phyloP scores from a whole-genome alignment of 1,284 basidiomycete genomes.

The Lentinula novae-zelandiae region DNA sequence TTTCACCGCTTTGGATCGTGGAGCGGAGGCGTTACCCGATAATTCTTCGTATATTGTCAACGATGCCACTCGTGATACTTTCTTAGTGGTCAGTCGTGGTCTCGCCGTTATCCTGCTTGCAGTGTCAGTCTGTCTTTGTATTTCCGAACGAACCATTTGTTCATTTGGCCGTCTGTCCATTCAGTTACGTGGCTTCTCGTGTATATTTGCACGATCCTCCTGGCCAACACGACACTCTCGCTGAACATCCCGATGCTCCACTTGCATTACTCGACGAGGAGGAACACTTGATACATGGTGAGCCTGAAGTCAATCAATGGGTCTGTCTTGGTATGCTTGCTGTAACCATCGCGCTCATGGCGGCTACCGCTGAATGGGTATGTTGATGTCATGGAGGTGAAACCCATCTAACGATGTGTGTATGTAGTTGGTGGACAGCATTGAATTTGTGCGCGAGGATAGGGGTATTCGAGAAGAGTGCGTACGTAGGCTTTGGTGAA shows the following conservation, averaged over 20 bases:
- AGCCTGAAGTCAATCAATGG: slow-evolving; percentile 59
- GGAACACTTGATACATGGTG: slow-evolving; percentile 32
- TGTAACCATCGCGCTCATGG: slow-evolving; percentile 56
- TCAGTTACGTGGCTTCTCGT: slow-evolving; percentile 59
- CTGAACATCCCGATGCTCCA: slow-evolving; percentile 39
- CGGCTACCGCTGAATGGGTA: slow-evolving; percentile 66
- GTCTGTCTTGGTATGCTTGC: slow-evolving; percentile 51
- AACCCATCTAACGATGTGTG: slow-evolving; percentile 1
- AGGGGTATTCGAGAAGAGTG: slow-evolving; percentile 46
- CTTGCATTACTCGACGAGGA: slow-evolving; percentile 41
- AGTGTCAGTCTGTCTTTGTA: slow-evolving; percentile 36
- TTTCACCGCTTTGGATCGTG: slow-evolving; percentile 56
- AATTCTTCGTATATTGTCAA: slow-evolving; percentile 31
- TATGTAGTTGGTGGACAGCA: slow-evolving; percentile 55
- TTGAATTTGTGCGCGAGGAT: slow-evolving; percentile 46
- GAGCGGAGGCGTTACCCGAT: slow-evolving; percentile 22
- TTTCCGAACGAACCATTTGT: too few species aligned
- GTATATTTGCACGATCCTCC: slow-evolving; percentile 68
- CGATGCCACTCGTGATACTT: slow-evolving; percentile 38
- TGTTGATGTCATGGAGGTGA: slow-evolving; percentile 18
- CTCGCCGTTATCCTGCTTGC: slow-evolving; percentile 56
- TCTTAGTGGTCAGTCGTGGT: slow-evolving; percentile 60
- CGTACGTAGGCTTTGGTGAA: slow-evolving; percentile 17
- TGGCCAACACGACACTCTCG: slow-evolving; percentile 48
- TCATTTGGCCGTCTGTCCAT: background rate